Percentiles rank a stretch among this genome's conserved stretches.
Evolutionary conservation across 1,139 yeast genomes (phyloP).

Genomic region (Candida sp.): DNA sequence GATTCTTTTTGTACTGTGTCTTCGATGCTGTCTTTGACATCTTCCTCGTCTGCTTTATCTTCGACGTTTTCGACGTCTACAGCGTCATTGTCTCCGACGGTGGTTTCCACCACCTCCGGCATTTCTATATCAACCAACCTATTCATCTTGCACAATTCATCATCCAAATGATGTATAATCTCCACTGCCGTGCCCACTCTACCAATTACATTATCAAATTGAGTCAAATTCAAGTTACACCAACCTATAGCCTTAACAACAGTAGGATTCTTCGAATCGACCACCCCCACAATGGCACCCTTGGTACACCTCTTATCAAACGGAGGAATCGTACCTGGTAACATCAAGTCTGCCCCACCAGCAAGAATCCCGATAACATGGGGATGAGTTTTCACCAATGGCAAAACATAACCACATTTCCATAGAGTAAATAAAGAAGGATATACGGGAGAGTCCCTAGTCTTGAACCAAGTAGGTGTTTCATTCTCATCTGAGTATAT

Average conservation of each 20-base stretch:
- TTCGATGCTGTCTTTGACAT: slow-evolving; percentile 8
- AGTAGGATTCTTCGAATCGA: slow-evolving; percentile 54
- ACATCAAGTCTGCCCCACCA: slow-evolving; percentile 88
- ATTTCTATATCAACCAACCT: slow-evolving; percentile 41
- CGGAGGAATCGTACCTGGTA: slow-evolving; percentile 86
- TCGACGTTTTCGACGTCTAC: slow-evolving; percentile 2
- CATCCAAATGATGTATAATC: slow-evolving; percentile 52
- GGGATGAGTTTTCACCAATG: slow-evolving; percentile 67
- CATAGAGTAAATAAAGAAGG: slow-evolving; percentile 78
- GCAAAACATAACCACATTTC: slow-evolving; percentile 64
- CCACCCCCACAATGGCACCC: slow-evolving; percentile 72
- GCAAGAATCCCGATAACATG: slow-evolving; percentile 61
- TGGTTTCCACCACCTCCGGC: slow-evolving; percentile 27
- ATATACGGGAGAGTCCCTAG: slow-evolving; percentile 50
- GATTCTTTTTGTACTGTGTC: slow-evolving; percentile 9
- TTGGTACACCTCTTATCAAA: slow-evolving; percentile 46
- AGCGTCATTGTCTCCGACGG: too few relatives aligned
- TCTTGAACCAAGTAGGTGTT: slow-evolving; percentile 70
- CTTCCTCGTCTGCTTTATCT: slow-evolving; percentile 6
- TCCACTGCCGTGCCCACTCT: slow-evolving; percentile 67
- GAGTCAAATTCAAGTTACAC: slow-evolving; percentile 50
- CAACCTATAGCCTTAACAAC: slow-evolving; percentile 77
- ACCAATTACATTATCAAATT: slow-evolving; percentile 45
- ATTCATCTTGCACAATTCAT: slow-evolving; percentile 47
- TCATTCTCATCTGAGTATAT: slow-evolving; percentile 63